Evolutionary conservation across 2,329 filamentous ascomycete genomes (phyloP).

Genomic region (Colletotrichum zoysiae): DNA sequence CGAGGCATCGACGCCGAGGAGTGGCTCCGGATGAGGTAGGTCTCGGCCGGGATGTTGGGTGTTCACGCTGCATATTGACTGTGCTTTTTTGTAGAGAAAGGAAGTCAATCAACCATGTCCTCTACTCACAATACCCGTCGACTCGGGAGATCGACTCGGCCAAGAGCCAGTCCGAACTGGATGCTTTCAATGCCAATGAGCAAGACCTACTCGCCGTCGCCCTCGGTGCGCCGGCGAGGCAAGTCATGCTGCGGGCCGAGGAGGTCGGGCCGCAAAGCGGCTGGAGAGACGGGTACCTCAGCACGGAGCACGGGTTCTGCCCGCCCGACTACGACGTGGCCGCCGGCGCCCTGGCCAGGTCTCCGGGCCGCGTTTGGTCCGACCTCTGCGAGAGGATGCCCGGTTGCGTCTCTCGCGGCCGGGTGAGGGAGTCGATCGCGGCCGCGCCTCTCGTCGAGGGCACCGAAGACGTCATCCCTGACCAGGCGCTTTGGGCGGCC

Average conservation of each 20-base stretch:
- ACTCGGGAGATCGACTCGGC: conserved; percentile 54
- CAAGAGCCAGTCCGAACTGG: conserved; percentile 55
- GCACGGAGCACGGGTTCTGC: conserved; percentile 64
- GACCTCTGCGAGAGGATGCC: conserved; percentile 67
- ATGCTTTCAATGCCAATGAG: conserved; percentile 61
- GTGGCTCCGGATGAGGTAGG: conserved; percentile 59
- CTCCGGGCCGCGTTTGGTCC: conserved; percentile 64
- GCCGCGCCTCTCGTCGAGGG: conserved; percentile 62
- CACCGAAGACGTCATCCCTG: conserved; percentile 62
- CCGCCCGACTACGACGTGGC: conserved; percentile 64
- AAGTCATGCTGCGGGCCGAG: conserved; percentile 65
- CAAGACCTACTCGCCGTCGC: conserved; percentile 64
- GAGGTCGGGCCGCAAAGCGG: conserved; percentile 63
- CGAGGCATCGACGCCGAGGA: conserved; percentile 58
- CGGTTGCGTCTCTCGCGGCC: conserved; percentile 62
- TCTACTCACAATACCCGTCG: conserved; percentile 59
- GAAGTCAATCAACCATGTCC: conserved; percentile 61
- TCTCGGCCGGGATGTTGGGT: not conserved
- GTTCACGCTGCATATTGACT: conserved; percentile 20
- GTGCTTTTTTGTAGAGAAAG: conserved; percentile 52
- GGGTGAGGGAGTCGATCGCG: conserved; percentile 62
- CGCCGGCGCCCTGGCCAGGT: conserved; percentile 59
- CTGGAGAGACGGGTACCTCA: conserved; percentile 66
- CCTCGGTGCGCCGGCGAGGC: conserved; percentile 65
- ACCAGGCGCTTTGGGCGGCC: conserved; percentile 65